Percentiles rank a stretch among this genome's conserved stretches.
phyloP scores from a whole-genome alignment of 2,329 filamentous ascomycete species.

The Trichoderma brevicompactum region DNA sequence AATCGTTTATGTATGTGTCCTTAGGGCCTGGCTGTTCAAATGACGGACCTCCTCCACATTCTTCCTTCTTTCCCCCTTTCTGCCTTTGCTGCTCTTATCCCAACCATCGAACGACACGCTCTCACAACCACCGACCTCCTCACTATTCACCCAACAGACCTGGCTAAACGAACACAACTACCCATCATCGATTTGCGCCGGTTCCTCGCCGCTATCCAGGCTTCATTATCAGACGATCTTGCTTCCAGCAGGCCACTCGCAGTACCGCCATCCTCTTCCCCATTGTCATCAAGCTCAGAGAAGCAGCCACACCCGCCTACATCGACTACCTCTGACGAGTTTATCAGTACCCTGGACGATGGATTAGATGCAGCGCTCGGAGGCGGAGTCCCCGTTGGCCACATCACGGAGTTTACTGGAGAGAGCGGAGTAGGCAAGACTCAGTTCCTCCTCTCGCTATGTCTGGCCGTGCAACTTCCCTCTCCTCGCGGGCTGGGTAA shows the following conservation, averaged over 20 bases:
- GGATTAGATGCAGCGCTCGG: constrained; percentile 70
- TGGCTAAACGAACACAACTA: constrained; percentile 83
- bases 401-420: constrained; percentile 86
- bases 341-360: constrained; percentile 80
- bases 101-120: constrained; percentile 75
- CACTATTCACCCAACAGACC: constrained; percentile 77
- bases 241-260: constrained; percentile 37
- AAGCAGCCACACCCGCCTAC: not conserved
- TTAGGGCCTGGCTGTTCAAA: constrained; percentile 45
- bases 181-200: constrained; percentile 80
- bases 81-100: constrained; percentile 74
- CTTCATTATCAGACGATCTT: constrained; percentile 68
- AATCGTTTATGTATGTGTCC: not conserved
- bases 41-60: constrained; percentile 85
- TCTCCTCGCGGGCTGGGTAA: constrained; percentile 70
- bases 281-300: constrained; percentile 11
- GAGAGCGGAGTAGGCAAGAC: constrained; percentile 96
- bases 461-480: constrained; percentile 83
- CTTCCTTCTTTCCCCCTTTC: constrained; percentile 77
- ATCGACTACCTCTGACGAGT: constrained; percentile 44
- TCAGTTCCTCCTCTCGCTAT: constrained; percentile 83
- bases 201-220: constrained; percentile 68
- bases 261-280: not conserved
- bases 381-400: constrained; percentile 80
- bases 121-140: constrained; percentile 84